Percentiles rank a stretch among this genome's conserved stretches.
These are phyloP conservation scores for Chaetothyriales sp. DNA, from an alignment of 2,329 filamentous ascomycete genomes.

Conservation along the genomic window DNA sequence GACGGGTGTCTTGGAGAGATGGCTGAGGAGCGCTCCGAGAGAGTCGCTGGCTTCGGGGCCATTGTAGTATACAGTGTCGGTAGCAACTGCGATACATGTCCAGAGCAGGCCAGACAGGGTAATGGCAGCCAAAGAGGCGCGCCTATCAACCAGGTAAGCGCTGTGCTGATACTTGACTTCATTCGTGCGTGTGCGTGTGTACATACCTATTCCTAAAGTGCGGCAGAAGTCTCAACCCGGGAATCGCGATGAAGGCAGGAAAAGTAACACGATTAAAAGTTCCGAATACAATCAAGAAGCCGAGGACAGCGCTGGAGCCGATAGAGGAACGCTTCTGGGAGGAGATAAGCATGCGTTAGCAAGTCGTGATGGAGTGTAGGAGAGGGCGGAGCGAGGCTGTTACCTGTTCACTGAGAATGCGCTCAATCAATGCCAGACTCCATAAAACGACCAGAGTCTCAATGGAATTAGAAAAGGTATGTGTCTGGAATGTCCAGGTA, in stretches of 20 bases:
- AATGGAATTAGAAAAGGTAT: slow-evolving; percentile 95
- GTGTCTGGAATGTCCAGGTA: slow-evolving; percentile 96
- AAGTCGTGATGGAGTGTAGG: no score
- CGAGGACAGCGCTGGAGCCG: slow-evolving; percentile 61
- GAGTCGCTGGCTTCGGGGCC: slow-evolving; percentile 23
- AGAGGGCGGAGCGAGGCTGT: slow-evolving; percentile 21
- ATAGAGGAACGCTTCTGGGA: slow-evolving; percentile 57
- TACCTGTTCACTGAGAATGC: slow-evolving; percentile 69
- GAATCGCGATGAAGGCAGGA: slow-evolving; percentile 77
- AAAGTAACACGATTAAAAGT: slow-evolving; percentile 96
- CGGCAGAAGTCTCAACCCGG: slow-evolving; percentile 66
- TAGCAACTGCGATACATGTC: slow-evolving; percentile 54
- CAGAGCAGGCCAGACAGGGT: slow-evolving; percentile 51
- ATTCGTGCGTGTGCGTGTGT: not conserved
- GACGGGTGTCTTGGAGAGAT: slow-evolving; percentile 46
- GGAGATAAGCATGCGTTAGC: slow-evolving; percentile 7
- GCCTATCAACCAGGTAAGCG: slow-evolving; percentile 25
- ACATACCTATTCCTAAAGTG: slow-evolving; percentile 68
- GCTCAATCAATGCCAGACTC: slow-evolving; percentile 80
- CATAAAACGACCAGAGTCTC: slow-evolving; percentile 87
- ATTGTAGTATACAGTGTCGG: slow-evolving; percentile 74
- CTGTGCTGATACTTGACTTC: slow-evolving; percentile 4
- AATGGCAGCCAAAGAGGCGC: slow-evolving; percentile 46
- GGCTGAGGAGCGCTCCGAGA: slow-evolving; percentile 29
- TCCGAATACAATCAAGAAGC: slow-evolving; percentile 68